Evolutionary conservation across 768 basidiomycete species (phyloP), one percentile per base, ranked within the genome.

Genomic region (Pulveroboletus ravenelii): DNA sequence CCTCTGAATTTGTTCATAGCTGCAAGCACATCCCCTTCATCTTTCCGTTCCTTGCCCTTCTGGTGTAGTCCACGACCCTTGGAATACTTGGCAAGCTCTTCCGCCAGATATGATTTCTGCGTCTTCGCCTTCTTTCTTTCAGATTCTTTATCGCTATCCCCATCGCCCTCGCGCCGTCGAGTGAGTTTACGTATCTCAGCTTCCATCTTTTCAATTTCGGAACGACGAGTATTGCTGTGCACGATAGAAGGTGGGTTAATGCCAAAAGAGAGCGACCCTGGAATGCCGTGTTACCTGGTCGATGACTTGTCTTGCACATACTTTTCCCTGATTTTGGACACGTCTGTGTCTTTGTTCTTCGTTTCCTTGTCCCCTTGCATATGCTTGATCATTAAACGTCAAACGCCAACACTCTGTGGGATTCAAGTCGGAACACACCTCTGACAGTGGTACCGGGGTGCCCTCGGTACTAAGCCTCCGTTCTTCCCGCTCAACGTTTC

Each of bases 141-240:
- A 15, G 78, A 64, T 14, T 67, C 75, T 39, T 90, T 86, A 30
- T 86, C 87, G 58, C 87, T 87, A 38, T 79, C 83, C 23, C 75
- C 76, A 13, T 74, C 73, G 9, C 75, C 74, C 25, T 75, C 78
- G 9, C 78, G 79, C 38, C 75, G 77, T 53, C 83, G 81, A 27
- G 81, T 75, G 7, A 95, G 79, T 54, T 80, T 85, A 23, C 89
- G 85, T 48, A 97, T 87, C 40, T 92, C 88, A 7, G 81, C 82
- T 67, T 97, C 91, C 84, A 97, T 89, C 59, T 79, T 85, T 58
- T 84, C 85, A 45, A 96, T 89, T 64, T 93, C 84, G 7, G 81
- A 74, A 61, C 85, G 80, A 18, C 88, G 86, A 10, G 78, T 69
- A 31, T 76, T 75, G 46, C 87, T 92, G 51, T 5, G 41, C 32